Evolutionary conservation across 345 rosid genomes (phyloP).

Genomic region (Tarenaya hassleriana): DNA sequence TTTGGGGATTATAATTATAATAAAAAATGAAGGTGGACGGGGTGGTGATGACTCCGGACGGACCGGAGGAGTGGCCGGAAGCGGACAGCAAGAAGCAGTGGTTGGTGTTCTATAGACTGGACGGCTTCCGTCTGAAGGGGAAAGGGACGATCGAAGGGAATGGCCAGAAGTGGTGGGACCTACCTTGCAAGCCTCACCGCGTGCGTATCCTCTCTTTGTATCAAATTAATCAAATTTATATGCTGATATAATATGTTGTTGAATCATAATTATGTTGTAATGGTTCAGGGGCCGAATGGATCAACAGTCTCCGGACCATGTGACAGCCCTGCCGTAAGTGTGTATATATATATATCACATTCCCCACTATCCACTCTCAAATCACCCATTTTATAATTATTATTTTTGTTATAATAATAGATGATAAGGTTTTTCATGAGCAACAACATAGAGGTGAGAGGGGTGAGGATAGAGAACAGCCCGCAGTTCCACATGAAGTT

Average conservation of each 20-base stretch:
- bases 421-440: constrained; percentile 94
- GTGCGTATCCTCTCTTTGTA: constrained; percentile 32
- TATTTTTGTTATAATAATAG: constrained; percentile 29
- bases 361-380: no score
- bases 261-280: not conserved
- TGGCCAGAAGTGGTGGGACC: constrained; percentile 97
- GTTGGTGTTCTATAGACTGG: constrained; percentile 81
- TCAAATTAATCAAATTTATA: no score
- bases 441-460: constrained; percentile 64
- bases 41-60: constrained; percentile 77
- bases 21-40: constrained; percentile 84
- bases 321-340: constrained; percentile 81
- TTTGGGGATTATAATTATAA: no score
- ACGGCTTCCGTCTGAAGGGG: constrained; percentile 59
- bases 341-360: not conserved
- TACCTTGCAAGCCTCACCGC: constrained; percentile 98
- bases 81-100: constrained; percentile 70
- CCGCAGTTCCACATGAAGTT: constrained; percentile 94
- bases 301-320: constrained; percentile 57
- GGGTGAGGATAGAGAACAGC: constrained; percentile 75
- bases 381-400: not conserved
- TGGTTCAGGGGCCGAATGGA: constrained; percentile 64
- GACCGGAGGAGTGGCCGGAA: constrained; percentile 83
- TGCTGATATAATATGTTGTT: not conserved
- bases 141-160: constrained; percentile 89